Evolutionary conservation across 441 rosid species (phyloP), one percentile per base, ranked within the genome.

Genomic region (Codiaeum variegatum): DNA sequence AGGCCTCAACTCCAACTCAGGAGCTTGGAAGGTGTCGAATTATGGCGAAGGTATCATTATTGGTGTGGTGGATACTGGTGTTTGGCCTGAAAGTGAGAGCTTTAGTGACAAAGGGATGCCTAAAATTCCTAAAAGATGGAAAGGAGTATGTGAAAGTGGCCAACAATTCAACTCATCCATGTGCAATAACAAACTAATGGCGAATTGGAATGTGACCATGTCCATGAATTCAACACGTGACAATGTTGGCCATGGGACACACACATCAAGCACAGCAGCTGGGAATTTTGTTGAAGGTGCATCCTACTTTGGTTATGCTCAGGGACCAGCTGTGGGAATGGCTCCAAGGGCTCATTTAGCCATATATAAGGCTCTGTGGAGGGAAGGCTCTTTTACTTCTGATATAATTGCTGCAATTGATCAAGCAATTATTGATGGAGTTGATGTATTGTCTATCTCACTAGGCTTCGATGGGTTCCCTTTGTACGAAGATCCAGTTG

Each of bases 381-480:
- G 51, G 4, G 21, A 77, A 7, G 91, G 91, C 0, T 82, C 92
- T 38, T 84, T 78, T 66, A 85, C 82, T 15, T 87, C 95, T 2
- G 98, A 91, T 73, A 83, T 91, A 31, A 84, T 89, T 46, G 98
- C 97, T 0, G 94, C 96, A 1, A 88, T 91, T 91, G 92, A 93
- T 65, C 90, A 82, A 70, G 96, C 98, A 3, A 83, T 91, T 59
- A 80, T 80, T 0, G 97, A 93, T 65, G 96, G 98, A 0, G 98
- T 93, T 23, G 82, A 91, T 71, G 86, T 91, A 40, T 82, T 91
- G 4, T 93, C 97, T 21, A 73, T 93, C 51, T 91, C 97, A 2
- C 82, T 93, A 0, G 97, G 97, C 0, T 78, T 86, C 2, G 73
- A 21, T 5, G 92, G 90, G 3, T 83, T 87, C 8, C 85, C 89